Conservation (phyloP, 1,284 basidiomycete species). For the Ceratobasidium sp. region DNA sequence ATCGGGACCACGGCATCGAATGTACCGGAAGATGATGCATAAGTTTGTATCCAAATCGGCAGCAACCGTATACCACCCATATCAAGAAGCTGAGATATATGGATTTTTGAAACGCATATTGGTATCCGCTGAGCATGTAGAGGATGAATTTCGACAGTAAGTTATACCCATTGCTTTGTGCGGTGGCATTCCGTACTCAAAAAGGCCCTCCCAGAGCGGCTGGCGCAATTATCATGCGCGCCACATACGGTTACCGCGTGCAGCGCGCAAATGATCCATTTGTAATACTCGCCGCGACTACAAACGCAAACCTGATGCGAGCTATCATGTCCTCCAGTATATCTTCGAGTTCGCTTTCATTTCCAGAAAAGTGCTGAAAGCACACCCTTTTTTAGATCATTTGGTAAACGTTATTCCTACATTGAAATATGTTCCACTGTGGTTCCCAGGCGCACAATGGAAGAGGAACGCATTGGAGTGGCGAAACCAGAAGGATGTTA, state of each 20-base stretch:
- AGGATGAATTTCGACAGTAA: constrained; percentile 36
- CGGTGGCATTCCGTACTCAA: background rate
- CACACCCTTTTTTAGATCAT: background rate
- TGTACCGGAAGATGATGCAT: constrained; percentile 53
- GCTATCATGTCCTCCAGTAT: too few relatives aligned
- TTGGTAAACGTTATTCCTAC: constrained; percentile 52
- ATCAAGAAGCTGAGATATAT: constrained; percentile 37
- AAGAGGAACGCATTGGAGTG: constrained; percentile 34
- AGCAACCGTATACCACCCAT: constrained; percentile 45
- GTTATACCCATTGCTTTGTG: background rate
- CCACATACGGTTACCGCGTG: constrained; percentile 47
- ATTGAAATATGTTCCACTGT: constrained; percentile 37
- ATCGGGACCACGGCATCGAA: constrained; percentile 49
- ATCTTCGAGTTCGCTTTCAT: constrained; percentile 43
- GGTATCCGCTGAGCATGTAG: constrained; percentile 27
- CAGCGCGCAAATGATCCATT: constrained; percentile 27
- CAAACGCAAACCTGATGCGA: constrained; percentile 48
- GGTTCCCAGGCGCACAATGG: constrained; percentile 39
- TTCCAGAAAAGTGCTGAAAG: constrained; percentile 41
- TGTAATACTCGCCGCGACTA: constrained; percentile 1
- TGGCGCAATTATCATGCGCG: constrained; percentile 28
- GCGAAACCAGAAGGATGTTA: constrained; percentile 24
- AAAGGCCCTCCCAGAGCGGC: background rate
- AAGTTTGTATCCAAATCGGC: constrained; percentile 51
- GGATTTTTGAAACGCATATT: constrained; percentile 36